These are phyloP conservation scores for Phlegmacium glaucopus DNA, from an alignment of 768 basidiomycete species.

Conservation along the genomic window DNA sequence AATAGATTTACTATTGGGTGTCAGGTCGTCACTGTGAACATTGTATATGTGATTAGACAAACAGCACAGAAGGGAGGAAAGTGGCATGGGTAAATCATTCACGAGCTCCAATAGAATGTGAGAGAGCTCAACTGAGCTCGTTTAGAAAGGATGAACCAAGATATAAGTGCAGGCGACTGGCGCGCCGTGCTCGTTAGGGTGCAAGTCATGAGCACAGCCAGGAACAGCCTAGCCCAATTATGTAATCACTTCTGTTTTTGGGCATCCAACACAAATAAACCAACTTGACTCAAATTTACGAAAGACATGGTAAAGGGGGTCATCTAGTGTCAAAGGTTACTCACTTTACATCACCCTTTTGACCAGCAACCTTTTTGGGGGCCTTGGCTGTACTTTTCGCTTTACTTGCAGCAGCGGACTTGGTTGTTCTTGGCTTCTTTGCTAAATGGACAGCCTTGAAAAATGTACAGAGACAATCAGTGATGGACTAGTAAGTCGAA, in stretches of 20 bases:
- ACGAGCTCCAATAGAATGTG: conserved; percentile 20
- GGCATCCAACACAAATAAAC: conserved; percentile 1
- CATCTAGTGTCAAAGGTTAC: not conserved
- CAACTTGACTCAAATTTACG: no score
- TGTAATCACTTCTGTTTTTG: conserved; percentile 11
- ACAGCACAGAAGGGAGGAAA: conserved; percentile 63
- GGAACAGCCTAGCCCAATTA: not conserved
- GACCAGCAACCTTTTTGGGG: not conserved
- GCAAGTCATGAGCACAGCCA: not conserved
- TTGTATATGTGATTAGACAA: conserved; percentile 49
- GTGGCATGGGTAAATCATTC: conserved; percentile 50
- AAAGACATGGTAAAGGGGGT: not conserved
- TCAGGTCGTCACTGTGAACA: conserved; percentile 45
- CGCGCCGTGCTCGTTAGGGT: not conserved
- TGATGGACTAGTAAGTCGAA: not conserved
- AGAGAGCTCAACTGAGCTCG: not conserved
- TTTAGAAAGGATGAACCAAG: conserved; percentile 10
- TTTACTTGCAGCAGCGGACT: conserved; percentile 11
- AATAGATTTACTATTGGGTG: conserved; percentile 28
- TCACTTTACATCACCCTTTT: not conserved
- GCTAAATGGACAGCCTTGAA: conserved; percentile 21
- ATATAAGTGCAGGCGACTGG: not conserved
- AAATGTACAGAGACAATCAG: not conserved
- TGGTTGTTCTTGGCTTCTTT: conserved; percentile 40
- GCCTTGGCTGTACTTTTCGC: conserved; percentile 5